phyloP scores from a whole-genome alignment of 495 filamentous ascomycete genomes.

The Sordaria brevicollis region DNA sequence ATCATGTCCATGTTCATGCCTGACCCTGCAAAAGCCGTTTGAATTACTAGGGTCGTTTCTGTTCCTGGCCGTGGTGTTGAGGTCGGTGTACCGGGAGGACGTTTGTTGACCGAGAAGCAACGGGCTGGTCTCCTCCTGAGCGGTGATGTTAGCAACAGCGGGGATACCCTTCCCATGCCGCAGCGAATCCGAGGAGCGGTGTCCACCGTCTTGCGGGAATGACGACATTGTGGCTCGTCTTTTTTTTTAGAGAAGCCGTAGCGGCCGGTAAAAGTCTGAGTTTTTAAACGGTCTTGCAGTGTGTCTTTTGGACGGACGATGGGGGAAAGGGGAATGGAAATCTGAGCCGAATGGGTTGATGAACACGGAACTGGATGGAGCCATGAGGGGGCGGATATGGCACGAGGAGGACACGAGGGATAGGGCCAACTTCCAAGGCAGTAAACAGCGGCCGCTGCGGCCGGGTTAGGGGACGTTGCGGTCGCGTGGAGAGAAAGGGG shows the following conservation, averaged over 20 bases:
- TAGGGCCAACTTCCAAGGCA: not conserved
- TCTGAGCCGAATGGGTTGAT: not conserved
- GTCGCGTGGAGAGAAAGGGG: not conserved
- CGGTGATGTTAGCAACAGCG: not conserved
- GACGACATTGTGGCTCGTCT: not conserved
- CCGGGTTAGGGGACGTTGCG: not conserved
- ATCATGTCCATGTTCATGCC: not conserved
- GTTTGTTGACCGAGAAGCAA: not conserved
- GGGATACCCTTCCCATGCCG: not conserved
- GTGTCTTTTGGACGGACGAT: not conserved
- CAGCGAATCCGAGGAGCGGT: not conserved
- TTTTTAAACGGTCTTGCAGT: not conserved
- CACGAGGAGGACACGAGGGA: not conserved
- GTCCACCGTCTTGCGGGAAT: not conserved
- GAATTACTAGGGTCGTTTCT: not conserved
- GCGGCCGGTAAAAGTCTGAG: not conserved
- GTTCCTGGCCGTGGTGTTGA: not conserved
- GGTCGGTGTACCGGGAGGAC: not conserved
- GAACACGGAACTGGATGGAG: not conserved
- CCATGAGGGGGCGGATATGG: not conserved
- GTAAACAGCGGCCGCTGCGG: not conserved
- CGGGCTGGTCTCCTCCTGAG: not conserved
- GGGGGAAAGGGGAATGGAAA: not conserved
- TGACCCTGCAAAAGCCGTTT: not conserved
- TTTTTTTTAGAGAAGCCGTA: too few species aligned